Evolutionary conservation across 306 rosid species (phyloP).

Genomic region (Argentina anserina): DNA sequence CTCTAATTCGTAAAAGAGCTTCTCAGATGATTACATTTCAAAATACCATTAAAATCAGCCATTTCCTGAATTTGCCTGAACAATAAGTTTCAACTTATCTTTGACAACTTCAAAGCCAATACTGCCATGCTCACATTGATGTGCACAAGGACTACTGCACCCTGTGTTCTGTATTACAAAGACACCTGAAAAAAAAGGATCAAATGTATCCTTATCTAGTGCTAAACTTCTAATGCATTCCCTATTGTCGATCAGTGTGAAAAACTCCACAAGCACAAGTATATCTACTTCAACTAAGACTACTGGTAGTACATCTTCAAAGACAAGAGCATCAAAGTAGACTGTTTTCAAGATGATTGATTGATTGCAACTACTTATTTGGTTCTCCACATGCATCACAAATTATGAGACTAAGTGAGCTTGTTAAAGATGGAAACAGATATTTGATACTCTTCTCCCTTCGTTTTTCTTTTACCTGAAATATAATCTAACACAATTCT

Average conservation of each 20-base stretch:
- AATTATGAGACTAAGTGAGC: background rate
- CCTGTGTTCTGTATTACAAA: background rate
- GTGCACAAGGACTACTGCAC: background rate
- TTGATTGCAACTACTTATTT: constrained; percentile 1
- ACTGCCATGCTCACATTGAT: background rate
- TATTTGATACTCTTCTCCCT: background rate
- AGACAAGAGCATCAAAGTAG: background rate
- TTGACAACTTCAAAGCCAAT: background rate
- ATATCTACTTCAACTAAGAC: background rate
- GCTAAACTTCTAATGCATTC: background rate
- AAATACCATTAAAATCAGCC: background rate
- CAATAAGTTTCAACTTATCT: background rate
- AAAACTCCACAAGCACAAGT: background rate
- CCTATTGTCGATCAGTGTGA: background rate
- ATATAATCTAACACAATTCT: background rate
- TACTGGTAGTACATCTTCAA: background rate
- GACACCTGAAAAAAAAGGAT: background rate
- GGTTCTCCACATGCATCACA: constrained; percentile 1
- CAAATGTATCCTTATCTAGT: background rate
- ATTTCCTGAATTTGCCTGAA: background rate
- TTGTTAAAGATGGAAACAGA: background rate
- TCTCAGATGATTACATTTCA: background rate
- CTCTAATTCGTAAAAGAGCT: background rate
- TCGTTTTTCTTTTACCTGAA: background rate
- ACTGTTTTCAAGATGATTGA: background rate